Conservation (phyloP, 1,139 yeast genomes). For the Debaryomyces subglobosus region DNA sequence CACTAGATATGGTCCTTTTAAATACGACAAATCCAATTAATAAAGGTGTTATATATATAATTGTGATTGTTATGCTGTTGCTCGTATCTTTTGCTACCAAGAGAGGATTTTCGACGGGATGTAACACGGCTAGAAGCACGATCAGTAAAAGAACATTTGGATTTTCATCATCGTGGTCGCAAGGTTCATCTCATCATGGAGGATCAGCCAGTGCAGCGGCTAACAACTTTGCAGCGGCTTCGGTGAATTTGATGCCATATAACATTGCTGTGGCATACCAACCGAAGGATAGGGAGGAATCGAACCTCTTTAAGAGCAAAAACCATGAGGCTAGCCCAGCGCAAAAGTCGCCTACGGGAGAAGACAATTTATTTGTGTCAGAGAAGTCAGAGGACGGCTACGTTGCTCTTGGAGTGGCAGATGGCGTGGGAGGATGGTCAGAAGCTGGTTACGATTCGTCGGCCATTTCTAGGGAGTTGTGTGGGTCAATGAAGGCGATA, state of each 20-base stretch:
- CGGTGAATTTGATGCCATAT: constrained; percentile 33
- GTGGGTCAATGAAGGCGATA: constrained; percentile 39
- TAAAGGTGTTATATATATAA: constrained; percentile 16
- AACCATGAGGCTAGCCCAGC: constrained; percentile 39
- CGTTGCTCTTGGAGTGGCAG: constrained; percentile 85
- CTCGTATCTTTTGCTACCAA: constrained; percentile 31
- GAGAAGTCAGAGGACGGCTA: constrained; percentile 45
- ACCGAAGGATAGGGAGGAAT: constrained; percentile 64
- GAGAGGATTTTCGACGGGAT: constrained; percentile 19
- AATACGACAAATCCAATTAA: neutral
- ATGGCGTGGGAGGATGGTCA: constrained; percentile 98
- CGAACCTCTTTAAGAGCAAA: constrained; percentile 44
- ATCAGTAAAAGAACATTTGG: constrained; percentile 18
- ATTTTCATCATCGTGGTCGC: constrained; percentile 25
- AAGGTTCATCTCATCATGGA: constrained; percentile 16
- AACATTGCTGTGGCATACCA: constrained; percentile 70
- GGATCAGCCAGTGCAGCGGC: constrained; percentile 21
- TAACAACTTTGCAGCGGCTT: constrained; percentile 15
- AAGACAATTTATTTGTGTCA: constrained; percentile 77
- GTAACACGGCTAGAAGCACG: constrained; percentile 13
- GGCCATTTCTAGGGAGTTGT: constrained; percentile 73
- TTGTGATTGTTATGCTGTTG: constrained; percentile 32
- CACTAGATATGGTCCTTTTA: constrained; percentile 1
- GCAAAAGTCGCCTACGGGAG: constrained; percentile 70
- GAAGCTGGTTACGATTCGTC: constrained; percentile 89